Percentiles rank a stretch among this genome's conserved stretches.
phyloP scores from a whole-genome alignment of 2,329 filamentous ascomycete genomes.

The Blastomyces silverae region DNA sequence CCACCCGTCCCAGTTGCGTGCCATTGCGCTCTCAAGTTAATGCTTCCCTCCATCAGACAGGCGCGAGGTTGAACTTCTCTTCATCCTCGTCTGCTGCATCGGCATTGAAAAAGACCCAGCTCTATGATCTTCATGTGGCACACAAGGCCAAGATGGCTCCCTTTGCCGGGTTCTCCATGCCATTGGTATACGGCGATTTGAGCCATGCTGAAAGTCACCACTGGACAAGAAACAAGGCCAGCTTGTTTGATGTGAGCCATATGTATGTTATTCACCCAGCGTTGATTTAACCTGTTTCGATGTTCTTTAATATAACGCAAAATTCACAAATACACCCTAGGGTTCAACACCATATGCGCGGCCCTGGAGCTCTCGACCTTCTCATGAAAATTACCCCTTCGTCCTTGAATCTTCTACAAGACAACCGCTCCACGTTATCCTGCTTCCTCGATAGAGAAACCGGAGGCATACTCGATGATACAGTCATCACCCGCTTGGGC shows the following conservation, averaged over 20 bases:
- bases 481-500: constrained; percentile 74
- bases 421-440: constrained; percentile 73
- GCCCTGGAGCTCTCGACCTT: constrained; percentile 71
- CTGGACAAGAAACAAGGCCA: constrained; percentile 81
- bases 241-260: constrained; percentile 91
- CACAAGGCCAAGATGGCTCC: constrained; percentile 89
- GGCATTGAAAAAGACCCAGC: constrained; percentile 51
- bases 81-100: constrained; percentile 27
- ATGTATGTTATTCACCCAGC: constrained; percentile 56
- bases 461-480: constrained; percentile 92
- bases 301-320: constrained; percentile 7
- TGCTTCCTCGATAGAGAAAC: constrained; percentile 69
- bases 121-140: constrained; percentile 71
- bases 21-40: constrained; percentile 17
- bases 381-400: constrained; percentile 79
- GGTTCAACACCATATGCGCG: constrained; percentile 76
- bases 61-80: constrained; percentile 27
- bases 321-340: constrained; percentile 30
- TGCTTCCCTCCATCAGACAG: constrained; percentile 18
- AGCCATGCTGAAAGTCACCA: constrained; percentile 78
- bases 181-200: constrained; percentile 73
- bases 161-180: constrained; percentile 92
- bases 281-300: not conserved
- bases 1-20: constrained; percentile 25
- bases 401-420: constrained; percentile 56